These are phyloP conservation scores for Colletotrichum coccodes DNA, from an alignment of 2,329 filamentous ascomycete genomes.

Conservation along the genomic window DNA sequence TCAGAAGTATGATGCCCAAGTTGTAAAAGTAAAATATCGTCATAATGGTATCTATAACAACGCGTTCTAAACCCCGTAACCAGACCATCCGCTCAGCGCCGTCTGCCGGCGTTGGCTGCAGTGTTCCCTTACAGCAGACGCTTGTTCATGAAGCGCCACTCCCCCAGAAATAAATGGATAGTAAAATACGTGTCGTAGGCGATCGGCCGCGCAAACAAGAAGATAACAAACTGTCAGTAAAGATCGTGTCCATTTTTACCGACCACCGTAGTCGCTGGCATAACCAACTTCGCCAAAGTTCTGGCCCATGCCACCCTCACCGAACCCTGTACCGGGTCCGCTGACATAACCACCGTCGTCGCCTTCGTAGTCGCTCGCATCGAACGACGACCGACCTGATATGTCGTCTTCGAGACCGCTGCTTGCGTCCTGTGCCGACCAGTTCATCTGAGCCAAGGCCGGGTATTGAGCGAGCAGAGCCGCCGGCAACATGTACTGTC, in stretches of 20 bases:
- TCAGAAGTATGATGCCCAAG: not conserved
- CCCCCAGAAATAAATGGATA: not conserved
- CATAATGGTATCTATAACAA: constrained; percentile 34
- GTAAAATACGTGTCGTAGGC: constrained; percentile 8
- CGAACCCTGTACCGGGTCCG: constrained; percentile 68
- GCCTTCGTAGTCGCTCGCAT: constrained; percentile 81
- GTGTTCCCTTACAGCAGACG: constrained; percentile 25
- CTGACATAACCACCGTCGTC: constrained; percentile 76
- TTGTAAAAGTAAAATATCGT: constrained; percentile 14
- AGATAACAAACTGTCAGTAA: not conserved
- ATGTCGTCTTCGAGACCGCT: constrained; percentile 80
- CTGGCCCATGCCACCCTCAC: constrained; percentile 65
- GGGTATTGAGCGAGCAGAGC: constrained; percentile 93
- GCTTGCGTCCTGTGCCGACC: constrained; percentile 73
- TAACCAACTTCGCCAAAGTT: constrained; percentile 66
- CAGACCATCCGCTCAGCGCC: constrained; percentile 24
- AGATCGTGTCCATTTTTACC: constrained; percentile 37
- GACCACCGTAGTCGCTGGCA: constrained; percentile 62
- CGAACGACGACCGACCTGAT: constrained; percentile 84
- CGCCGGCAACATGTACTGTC: constrained; percentile 79
- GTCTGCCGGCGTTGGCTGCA: constrained; percentile 2
- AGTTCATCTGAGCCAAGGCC: constrained; percentile 89
- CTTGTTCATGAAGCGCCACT: constrained; percentile 23
- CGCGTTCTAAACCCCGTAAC: constrained; percentile 29
- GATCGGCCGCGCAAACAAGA: constrained; percentile 10